phyloP scores from a whole-genome alignment of 441 rosid species.

The Gossypium schwendimanii region DNA sequence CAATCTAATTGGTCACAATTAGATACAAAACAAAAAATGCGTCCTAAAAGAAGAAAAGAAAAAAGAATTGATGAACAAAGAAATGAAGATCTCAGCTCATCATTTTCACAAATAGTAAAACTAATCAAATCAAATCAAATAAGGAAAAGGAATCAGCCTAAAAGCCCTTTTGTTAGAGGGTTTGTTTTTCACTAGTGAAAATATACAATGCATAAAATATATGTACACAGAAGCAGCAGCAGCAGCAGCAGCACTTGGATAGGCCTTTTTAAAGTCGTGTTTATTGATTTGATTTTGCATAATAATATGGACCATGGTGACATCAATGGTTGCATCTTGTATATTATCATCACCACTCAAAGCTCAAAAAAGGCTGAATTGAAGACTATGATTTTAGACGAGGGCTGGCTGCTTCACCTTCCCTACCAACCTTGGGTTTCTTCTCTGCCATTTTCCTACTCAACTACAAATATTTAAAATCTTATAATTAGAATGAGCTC shows the following conservation, averaged over 20 bases:
- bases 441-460: constrained; percentile 86
- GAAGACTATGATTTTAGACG: constrained; percentile 38
- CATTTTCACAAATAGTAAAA: no score
- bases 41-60: no score
- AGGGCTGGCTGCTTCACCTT: constrained; percentile 71
- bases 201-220: background rate
- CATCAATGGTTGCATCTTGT: constrained; percentile 14
- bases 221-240: background rate
- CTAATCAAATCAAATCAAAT: background rate
- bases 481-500: background rate
- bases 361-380: constrained; percentile 15
- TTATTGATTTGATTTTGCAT: constrained; percentile 12
- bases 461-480: constrained; percentile 44
- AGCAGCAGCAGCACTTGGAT: background rate
- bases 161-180: background rate
- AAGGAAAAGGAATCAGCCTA: background rate
- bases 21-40: no score
- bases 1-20: no score
- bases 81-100: no score
- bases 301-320: background rate
- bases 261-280: background rate
- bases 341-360: constrained; percentile 1
- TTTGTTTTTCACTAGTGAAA: background rate
- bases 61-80: no score
- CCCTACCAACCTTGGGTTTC: constrained; percentile 93